Evolutionary conservation across 495 filamentous ascomycete species (phyloP).

Genomic region (Thermothielavioides terrestris): DNA sequence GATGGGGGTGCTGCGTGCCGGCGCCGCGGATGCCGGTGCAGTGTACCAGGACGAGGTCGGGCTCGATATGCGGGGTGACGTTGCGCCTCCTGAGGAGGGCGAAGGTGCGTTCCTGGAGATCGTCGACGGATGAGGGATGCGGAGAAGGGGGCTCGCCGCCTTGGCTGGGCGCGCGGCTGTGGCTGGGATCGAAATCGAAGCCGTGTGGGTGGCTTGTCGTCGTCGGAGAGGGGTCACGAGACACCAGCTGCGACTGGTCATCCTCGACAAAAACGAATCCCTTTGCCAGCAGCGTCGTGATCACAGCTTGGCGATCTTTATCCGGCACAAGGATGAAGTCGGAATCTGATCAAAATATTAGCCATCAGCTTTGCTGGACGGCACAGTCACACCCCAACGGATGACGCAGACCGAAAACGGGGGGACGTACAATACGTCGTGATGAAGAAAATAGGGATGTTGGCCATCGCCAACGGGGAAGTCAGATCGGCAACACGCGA

Average conservation of each 20-base stretch:
- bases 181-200: slow-evolving; percentile 18
- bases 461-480: slow-evolving; percentile 80
- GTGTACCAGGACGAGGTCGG: slow-evolving; percentile 62
- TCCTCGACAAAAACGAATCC: slow-evolving; percentile 68
- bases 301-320: slow-evolving; percentile 61
- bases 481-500: slow-evolving; percentile 88
- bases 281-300: slow-evolving; percentile 63
- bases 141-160: slow-evolving; percentile 18
- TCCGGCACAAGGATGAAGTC: slow-evolving; percentile 91
- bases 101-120: slow-evolving; percentile 79
- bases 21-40: slow-evolving; percentile 53
- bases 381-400: too few relatives aligned
- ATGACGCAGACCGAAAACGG: background rate
- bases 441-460: slow-evolving; percentile 96
- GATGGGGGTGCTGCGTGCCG: background rate
- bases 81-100: slow-evolving; percentile 60
- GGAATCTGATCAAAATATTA: slow-evolving; percentile 37
- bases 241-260: slow-evolving; percentile 63
- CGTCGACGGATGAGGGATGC: slow-evolving; percentile 53
- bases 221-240: slow-evolving; percentile 35
- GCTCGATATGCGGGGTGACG: slow-evolving; percentile 64
- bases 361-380: too few relatives aligned
- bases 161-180: slow-evolving; percentile 27
- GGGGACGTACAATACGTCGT: slow-evolving; percentile 64
- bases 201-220: background rate